These are phyloP conservation scores for Melaleuca quinquenervia DNA, from an alignment of 345 rosid genomes.

Conservation along the genomic window DNA sequence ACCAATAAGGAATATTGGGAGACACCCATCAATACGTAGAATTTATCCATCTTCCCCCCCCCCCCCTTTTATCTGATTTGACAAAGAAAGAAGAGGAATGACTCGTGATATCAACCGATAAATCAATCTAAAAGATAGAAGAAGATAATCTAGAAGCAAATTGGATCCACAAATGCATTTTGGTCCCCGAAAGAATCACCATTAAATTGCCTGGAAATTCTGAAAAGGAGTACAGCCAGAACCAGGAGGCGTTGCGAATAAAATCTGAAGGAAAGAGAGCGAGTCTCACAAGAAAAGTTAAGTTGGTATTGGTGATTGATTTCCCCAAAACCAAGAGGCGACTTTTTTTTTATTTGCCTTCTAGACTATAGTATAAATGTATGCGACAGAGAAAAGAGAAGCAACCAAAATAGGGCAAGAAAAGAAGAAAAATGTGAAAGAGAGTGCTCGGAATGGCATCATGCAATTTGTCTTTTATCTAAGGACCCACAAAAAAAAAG, in stretches of 20 bases:
- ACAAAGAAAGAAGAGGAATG: not conserved
- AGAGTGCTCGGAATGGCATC: constrained; percentile 27
- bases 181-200: not conserved
- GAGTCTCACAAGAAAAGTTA: not conserved
- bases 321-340: not conserved
- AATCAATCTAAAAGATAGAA: not conserved
- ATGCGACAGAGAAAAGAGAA: not conserved
- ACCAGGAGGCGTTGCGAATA: not conserved
- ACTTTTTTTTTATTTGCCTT: not conserved
- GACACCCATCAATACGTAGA: not conserved
- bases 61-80: not conserved
- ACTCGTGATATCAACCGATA: not conserved
- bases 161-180: not conserved
- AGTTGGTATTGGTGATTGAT: not conserved
- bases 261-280: not conserved
- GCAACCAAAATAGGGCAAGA: not conserved
- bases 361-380: not conserved
- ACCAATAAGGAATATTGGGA: not conserved
- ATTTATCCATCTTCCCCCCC: not conserved
- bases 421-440: constrained; percentile 11
- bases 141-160: not conserved
- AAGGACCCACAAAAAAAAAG: not conserved
- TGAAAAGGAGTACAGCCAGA: not conserved
- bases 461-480: constrained; percentile 8
- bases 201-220: not conserved